phyloP scores from a whole-genome alignment of 2,329 filamentous ascomycete species.

The Fusarium chlamydosporum region DNA sequence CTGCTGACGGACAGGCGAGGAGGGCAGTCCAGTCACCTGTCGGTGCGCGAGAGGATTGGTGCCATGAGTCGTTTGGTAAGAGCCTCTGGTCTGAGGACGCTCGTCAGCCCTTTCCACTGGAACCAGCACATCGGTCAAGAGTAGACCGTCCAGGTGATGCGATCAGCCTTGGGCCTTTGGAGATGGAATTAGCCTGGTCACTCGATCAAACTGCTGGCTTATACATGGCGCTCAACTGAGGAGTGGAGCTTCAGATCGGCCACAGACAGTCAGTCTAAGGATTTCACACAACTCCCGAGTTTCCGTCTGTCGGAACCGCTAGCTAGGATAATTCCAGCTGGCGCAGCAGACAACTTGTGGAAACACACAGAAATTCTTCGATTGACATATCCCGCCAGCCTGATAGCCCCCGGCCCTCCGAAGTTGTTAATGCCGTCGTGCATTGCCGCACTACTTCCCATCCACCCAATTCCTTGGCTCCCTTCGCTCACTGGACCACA shows the following conservation, averaged over 20 bases:
- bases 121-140: slow-evolving; percentile 67
- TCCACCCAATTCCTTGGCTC: slow-evolving; percentile 45
- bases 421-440: slow-evolving; percentile 44
- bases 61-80: slow-evolving; percentile 85
- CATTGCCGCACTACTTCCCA: slow-evolving; percentile 39
- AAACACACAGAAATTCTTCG: slow-evolving; percentile 63
- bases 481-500: slow-evolving; percentile 59
- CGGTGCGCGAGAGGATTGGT: slow-evolving; percentile 69
- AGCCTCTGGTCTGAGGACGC: slow-evolving; percentile 78
- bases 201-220: slow-evolving; percentile 44
- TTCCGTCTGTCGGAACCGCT: slow-evolving; percentile 62
- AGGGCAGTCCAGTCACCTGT: slow-evolving; percentile 70
- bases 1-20: slow-evolving; percentile 63
- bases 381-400: slow-evolving; percentile 57
- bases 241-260: slow-evolving; percentile 63
- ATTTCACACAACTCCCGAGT: slow-evolving; percentile 56
- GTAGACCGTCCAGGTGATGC: slow-evolving; percentile 57
- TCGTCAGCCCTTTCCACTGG: slow-evolving; percentile 81
- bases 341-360: slow-evolving; percentile 58
- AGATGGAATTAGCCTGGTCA: slow-evolving; percentile 44
- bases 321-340: slow-evolving; percentile 49
- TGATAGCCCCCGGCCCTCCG: slow-evolving; percentile 62
- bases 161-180: slow-evolving; percentile 44
- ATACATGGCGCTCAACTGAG: slow-evolving; percentile 37
- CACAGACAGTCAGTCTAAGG: slow-evolving; percentile 63